Base-by-base conservation (phyloP, 2,329 filamentous ascomycete species). In the Phialocephala sp. region DNA sequence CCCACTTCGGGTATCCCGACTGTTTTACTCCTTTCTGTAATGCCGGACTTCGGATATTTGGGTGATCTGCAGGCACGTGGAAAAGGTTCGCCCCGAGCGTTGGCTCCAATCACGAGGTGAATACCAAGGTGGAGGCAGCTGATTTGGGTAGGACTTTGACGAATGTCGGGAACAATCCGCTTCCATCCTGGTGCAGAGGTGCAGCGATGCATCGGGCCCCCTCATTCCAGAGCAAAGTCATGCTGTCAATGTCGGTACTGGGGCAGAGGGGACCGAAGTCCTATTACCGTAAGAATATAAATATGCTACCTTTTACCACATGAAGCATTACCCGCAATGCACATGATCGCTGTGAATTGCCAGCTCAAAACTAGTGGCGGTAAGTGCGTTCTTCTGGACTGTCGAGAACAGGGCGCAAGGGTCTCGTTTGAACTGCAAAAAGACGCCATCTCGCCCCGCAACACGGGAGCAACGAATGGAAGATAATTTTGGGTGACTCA, bases 71-170 rank as follows among this genome's bases (percentile, higher is more conserved):
- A 54, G 22, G 50, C 18, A 22, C 45, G 15, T 35, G 24, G 50
- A 54, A 54, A 54, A 54, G 36, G n/a, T 56, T 54, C 50, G 32
- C 56, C 45, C 37, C 37, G 20, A 37, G 41, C 35, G 43, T 47
- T 52, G 39, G 45, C n/a, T 35, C 27, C 43, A 37, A 39, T 52
- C 59, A 41, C 39, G 35, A 24, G n/a, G 45, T 50, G 45, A 20
- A 11, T 32, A 22, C n/a, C 32, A 18, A 54, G 32, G 55, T 54
- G 47, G 27, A 54, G 32, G 37, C 45, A 50, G n/a, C 45, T 50
- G n/a, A n/a, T 22, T 50, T 54, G 15, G 50, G 50, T 32, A 32
- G 27, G 27, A 6, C 27, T 32, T 32, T 32, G 50, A 54, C 18
- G 50, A 52, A 52, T 6, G 18, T 52, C 47, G 47, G 47, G 32